Conservation (phyloP, 129 eudicot genomes). For the Artemisia annua region DNA sequence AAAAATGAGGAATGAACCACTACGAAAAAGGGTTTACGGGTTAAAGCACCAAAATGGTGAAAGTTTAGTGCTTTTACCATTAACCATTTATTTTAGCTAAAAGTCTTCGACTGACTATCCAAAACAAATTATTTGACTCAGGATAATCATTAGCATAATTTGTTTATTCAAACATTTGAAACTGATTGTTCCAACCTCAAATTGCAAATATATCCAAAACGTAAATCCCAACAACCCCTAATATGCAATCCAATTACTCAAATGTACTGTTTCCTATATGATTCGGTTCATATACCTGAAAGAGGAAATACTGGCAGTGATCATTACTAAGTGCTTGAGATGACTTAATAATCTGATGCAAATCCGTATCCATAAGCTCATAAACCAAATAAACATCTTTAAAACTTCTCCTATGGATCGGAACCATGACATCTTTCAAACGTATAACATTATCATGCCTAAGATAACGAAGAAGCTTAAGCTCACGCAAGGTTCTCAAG, state of each 20-base stretch:
- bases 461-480: conserved; percentile 70
- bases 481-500: conserved; percentile 69
- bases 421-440: conserved; percentile 76
- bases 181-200: too few relatives aligned
- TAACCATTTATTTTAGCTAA: too few relatives aligned
- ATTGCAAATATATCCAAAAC: not conserved
- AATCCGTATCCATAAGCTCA: conserved; percentile 80
- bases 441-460: conserved; percentile 71
- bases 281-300: conserved; percentile 50
- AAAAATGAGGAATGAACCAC: too few relatives aligned
- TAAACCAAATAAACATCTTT: conserved; percentile 81
- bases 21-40: too few relatives aligned
- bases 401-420: conserved; percentile 61
- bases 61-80: too few relatives aligned
- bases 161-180: not conserved
- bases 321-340: conserved; percentile 73
- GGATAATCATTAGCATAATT: not conserved
- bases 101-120: too few relatives aligned
- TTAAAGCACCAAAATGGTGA: too few relatives aligned
- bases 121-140: not conserved
- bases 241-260: not conserved
- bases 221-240: not conserved
- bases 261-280: not conserved
- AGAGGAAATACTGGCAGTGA: conserved; percentile 73
- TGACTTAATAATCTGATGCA: conserved; percentile 74